Evolutionary conservation across 2,329 filamentous ascomycete species (phyloP).

Genomic region (Raffaelea arxii): DNA sequence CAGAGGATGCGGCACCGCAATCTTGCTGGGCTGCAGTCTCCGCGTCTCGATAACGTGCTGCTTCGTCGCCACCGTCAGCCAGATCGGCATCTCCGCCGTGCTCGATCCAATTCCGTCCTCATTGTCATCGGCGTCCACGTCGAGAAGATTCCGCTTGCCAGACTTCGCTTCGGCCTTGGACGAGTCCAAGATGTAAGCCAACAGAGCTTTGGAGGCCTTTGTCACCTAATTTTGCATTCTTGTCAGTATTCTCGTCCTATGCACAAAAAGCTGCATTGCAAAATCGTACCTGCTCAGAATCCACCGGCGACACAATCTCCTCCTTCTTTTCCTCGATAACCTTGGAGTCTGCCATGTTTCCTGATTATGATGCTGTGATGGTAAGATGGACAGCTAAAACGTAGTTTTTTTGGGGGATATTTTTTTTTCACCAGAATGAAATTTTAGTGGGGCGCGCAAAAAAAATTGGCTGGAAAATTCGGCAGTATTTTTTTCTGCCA

Average conservation of each 20-base stretch:
- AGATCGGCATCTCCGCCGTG: slow-evolving; percentile 42
- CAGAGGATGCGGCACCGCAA: slow-evolving; percentile 67
- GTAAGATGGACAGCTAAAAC: background rate
- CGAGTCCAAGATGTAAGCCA: slow-evolving; percentile 51
- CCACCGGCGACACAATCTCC: background rate
- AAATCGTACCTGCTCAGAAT: background rate
- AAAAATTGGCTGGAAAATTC: slow-evolving; percentile 1
- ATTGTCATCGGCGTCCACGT: slow-evolving; percentile 27
- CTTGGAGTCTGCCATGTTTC: background rate
- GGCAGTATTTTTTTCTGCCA: slow-evolving; percentile 12
- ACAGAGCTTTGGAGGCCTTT: slow-evolving; percentile 53
- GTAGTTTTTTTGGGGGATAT: background rate
- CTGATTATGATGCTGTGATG: background rate
- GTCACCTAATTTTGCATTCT: slow-evolving; percentile 34
- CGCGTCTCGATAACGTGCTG: slow-evolving; percentile 61
- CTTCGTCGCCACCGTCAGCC: slow-evolving; percentile 56
- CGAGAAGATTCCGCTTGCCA: slow-evolving; percentile 47
- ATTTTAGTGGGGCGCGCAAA: slow-evolving; percentile 3
- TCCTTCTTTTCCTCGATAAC: background rate
- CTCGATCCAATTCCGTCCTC: slow-evolving; percentile 17
- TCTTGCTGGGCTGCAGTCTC: slow-evolving; percentile 75
- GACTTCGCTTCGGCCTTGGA: slow-evolving; percentile 36
- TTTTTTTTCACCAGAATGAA: slow-evolving; percentile 2
- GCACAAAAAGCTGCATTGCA: background rate
- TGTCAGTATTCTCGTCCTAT: background rate